Base-by-base conservation (phyloP, 2,329 filamentous ascomycete species). In the Ceratocystis smalleyi region DNA sequence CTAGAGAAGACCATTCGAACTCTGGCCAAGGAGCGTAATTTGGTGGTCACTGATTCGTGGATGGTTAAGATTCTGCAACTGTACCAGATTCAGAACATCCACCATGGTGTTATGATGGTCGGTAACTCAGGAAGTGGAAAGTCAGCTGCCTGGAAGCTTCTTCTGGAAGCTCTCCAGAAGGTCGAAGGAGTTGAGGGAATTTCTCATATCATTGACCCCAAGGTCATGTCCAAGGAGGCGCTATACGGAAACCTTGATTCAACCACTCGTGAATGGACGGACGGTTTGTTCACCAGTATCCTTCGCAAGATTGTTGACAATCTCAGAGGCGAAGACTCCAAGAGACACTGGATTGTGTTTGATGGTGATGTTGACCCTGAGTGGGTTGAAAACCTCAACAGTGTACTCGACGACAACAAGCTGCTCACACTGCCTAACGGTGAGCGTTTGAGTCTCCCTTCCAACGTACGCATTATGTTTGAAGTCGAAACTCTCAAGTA, bases 81-180 rank as follows among this genome's bases (percentile, higher is more conserved):
- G 1, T 97, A 96, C 73, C 94, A 99, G 74, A 99, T 99, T 68
- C 94, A 97, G 74, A 88, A 86, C 69, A 91, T 99, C 66, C 94
- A 99, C 71, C 94, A 99, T 70, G 94, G 94, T 86, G 94, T 99
- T 32, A 99, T 99, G 95, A 97, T 99, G 94, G 94, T 99, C 8
- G 94, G 94, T 68, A 91, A 89, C 71, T 96, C 95, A 35, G 94
- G 95, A n/a, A 88, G 92, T 57, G 95, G 95, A 72, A 99, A 99
- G 77, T 96, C 94, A 49, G 85, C 88, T 1, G 89, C 94, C 4
- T 99, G 95, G 94, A 91, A 89, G 71, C 84, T 95, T 51, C 80
- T 99, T 62, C 81, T 99, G 22, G 88, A 95, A 71, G 94, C 95
- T 17, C 77, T 99, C 66, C 92, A 97, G 71, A 85, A 88, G 70